Evolutionary conservation across 108 stramenopile genomes (phyloP).

Genomic region (Fistulifera solaris): DNA sequence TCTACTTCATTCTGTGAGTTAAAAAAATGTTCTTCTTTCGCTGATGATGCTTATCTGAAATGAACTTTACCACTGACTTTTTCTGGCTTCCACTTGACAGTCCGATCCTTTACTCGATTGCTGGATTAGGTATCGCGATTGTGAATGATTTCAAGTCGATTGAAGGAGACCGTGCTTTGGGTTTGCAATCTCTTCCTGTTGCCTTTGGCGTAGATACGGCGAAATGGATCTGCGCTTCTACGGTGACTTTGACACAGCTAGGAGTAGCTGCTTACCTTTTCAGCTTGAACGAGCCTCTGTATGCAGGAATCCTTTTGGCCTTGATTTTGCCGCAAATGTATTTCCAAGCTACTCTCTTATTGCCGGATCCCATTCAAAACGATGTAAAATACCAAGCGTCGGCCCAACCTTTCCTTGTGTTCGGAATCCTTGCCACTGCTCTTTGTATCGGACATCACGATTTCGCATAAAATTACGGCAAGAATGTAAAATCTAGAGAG

Average conservation of each 20-base stretch:
- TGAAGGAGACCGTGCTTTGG: slow-evolving; percentile 88
- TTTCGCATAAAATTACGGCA: slow-evolving; percentile 21
- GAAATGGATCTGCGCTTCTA: slow-evolving; percentile 86
- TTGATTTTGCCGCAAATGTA: slow-evolving; percentile 88
- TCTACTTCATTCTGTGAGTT: slow-evolving; percentile 82
- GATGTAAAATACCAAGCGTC: slow-evolving; percentile 94
- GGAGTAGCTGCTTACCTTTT: slow-evolving; percentile 87
- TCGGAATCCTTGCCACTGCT: slow-evolving; percentile 89
- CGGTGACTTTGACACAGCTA: slow-evolving; percentile 84
- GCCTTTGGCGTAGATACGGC: slow-evolving; percentile 94
- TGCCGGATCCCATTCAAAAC: slow-evolving; percentile 89
- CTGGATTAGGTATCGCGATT: slow-evolving; percentile 92
- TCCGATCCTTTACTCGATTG: slow-evolving; percentile 87
- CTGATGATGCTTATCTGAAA: not conserved
- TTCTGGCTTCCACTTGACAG: slow-evolving; percentile 17
- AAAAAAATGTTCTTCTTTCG: not conserved
- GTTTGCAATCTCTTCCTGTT: slow-evolving; percentile 89
- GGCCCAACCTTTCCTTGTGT: slow-evolving; percentile 90
- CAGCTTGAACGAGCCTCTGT: slow-evolving; percentile 70
- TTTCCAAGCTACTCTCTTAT: slow-evolving; percentile 84
- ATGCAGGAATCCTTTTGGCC: slow-evolving; percentile 67
- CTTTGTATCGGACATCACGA: slow-evolving; percentile 89
- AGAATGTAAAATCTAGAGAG: slow-evolving; percentile 1
- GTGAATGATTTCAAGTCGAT: slow-evolving; percentile 97
- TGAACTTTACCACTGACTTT: not conserved